Evolutionary conservation across 2,329 filamentous ascomycete genomes (phyloP).

Genomic region (Neopestalotiopsis sp.): DNA sequence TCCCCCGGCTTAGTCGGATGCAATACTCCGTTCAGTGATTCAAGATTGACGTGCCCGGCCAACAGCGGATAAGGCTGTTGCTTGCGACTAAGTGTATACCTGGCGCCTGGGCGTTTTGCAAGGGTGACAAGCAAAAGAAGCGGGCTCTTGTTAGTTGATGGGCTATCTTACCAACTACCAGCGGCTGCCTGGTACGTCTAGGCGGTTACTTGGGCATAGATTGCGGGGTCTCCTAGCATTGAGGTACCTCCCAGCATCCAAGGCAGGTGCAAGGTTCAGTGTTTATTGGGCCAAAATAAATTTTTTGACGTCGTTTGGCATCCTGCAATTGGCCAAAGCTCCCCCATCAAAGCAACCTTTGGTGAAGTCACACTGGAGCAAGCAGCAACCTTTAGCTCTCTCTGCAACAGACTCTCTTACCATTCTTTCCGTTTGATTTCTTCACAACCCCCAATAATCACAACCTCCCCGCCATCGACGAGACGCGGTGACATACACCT

Average conservation of each 20-base stretch:
- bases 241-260: background rate
- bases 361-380: slow-evolving; percentile 3
- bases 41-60: background rate
- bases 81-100: background rate
- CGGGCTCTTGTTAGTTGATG: background rate
- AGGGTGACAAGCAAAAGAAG: background rate
- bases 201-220: no score
- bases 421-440: background rate
- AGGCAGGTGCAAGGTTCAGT: background rate
- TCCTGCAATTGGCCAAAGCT: slow-evolving; percentile 15
- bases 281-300: slow-evolving; percentile 1
- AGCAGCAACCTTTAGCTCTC: background rate
- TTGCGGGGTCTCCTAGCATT: background rate
- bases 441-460: background rate
- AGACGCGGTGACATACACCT: background rate
- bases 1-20: slow-evolving; percentile 1
- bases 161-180: no score
- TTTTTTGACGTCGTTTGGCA: slow-evolving; percentile 11
- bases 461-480: background rate
- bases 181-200: no score
- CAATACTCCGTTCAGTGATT: background rate
- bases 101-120: background rate
- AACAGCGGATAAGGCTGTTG: background rate
- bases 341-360: background rate
- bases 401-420: background rate